Evolutionary conservation across 148 eudicot species (phyloP).

Genomic region (Limonium bicolor): DNA sequence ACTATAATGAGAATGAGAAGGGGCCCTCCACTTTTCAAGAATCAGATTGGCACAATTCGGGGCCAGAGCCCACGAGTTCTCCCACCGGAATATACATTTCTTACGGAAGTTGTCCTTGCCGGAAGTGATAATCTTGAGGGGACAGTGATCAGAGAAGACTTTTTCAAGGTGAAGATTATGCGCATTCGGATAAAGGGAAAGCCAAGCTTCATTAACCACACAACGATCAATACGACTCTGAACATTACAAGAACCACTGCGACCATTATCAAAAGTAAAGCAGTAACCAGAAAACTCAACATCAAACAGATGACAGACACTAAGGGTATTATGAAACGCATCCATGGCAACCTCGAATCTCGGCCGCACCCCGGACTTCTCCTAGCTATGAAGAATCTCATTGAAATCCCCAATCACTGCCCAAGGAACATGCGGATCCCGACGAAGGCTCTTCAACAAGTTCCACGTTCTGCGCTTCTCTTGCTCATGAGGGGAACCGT

Average conservation of each 20-base stretch:
- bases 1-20: no score
- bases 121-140: neutral
- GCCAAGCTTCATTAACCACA: neutral
- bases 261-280: neutral
- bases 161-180: neutral
- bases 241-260: neutral
- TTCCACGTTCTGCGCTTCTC: neutral
- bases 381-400: neutral
- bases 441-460: neutral
- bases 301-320: neutral
- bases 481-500: neutral
- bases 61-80: neutral
- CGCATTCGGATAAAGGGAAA: neutral
- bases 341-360: neutral
- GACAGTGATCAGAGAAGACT: neutral
- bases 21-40: no score
- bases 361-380: neutral
- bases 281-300: neutral
- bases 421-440: neutral
- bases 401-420: neutral
- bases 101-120: neutral
- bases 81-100: neutral
- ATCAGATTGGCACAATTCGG: neutral
- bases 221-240: neutral
- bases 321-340: neutral